Base-by-base conservation (phyloP, 805 yeast genomes). In the Scheffersomyces amazonensis region DNA sequence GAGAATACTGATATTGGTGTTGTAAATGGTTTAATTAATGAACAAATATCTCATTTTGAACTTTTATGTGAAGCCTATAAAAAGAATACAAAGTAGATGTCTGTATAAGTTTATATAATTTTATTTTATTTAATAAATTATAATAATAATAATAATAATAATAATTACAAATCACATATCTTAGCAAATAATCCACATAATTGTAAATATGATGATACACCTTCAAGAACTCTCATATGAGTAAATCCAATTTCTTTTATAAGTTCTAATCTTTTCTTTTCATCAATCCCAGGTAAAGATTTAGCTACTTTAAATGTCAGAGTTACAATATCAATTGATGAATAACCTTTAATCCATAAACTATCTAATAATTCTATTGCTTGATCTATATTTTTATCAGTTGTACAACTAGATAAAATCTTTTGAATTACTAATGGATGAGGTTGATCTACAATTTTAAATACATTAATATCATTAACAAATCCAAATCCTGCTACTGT, bases 381-480 rank as follows among this genome's bases (percentile, higher is more conserved):
- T 4, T 69, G 76, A 40, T 89, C 95, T 21, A 88, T 73, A 13
- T 69, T 60, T 18, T 53, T 49, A 23, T 53, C 44, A 40, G 70
- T 61, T 5, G 62, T 52, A 42, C 73, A 66, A 1, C 75, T 70
- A 24, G 68, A 60, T 35, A 85, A 58, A 28, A 86, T 63, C 49
- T 80, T 80, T 49, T 79, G 79, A 27, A 93, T 83, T 4, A 87
- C 80, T 35, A 89, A 61, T 0, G 99, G 99, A 63, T 93, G 98
- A 2, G 99, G 99, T 37, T 89, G 84, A 58, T 93, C 99, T 2
- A 93, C 98, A 41, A 93, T 87, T 57, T 85, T 87, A 73, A 89
- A 93, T 13, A 93, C 99, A 52, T 90, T 91, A 29, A 86, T 88
- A 33, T 88, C 88, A 53, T 80, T 86, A n/a, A 93, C 96, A 39